A percentile compares a stretch with the other conserved stretches of the same genome.
phyloP scores from a whole-genome alignment of 352 stramenopile genomes.

The Phytophthora pisi region DNA sequence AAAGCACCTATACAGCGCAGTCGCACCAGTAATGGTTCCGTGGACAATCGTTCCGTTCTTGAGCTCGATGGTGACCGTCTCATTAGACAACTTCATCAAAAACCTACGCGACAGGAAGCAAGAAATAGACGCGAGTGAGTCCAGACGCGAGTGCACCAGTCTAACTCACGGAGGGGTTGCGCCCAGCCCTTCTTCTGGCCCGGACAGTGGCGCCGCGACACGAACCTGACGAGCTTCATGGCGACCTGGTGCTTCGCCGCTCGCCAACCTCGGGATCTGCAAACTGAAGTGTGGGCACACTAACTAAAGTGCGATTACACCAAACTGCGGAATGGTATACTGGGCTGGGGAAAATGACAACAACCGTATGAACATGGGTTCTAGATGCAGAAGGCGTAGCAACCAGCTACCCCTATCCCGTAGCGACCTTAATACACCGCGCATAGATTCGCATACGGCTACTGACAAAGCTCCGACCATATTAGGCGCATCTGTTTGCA shows the following conservation, averaged over 20 bases:
- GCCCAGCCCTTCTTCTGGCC: background rate
- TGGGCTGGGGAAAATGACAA: too few species aligned
- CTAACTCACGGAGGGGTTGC: background rate
- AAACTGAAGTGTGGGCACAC: constrained; percentile 2
- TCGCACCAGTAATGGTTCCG: constrained; percentile 95
- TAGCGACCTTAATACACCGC: too few species aligned
- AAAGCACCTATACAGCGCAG: background rate
- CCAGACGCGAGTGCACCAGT: background rate
- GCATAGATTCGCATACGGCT: too few species aligned
- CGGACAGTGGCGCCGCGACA: constrained; percentile 3
- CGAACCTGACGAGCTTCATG: constrained; percentile 57
- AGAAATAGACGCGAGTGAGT: background rate
- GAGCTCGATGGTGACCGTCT: constrained; percentile 99
- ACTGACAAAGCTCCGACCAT: too few species aligned
- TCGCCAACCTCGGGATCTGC: constrained; percentile 13
- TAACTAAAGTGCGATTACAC: background rate
- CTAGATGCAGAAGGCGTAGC: too few species aligned
- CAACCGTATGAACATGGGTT: too few species aligned
- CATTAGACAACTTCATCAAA: constrained; percentile 98
- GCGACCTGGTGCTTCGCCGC: constrained; percentile 8
- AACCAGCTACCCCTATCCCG: too few species aligned
- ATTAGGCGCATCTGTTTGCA: too few species aligned
- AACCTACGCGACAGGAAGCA: constrained; percentile 63
- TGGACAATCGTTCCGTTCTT: constrained; percentile 99
- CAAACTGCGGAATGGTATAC: too few species aligned